These are phyloP conservation scores for Mycena albidolilacea DNA, from an alignment of 768 basidiomycete genomes.

Conservation along the genomic window DNA sequence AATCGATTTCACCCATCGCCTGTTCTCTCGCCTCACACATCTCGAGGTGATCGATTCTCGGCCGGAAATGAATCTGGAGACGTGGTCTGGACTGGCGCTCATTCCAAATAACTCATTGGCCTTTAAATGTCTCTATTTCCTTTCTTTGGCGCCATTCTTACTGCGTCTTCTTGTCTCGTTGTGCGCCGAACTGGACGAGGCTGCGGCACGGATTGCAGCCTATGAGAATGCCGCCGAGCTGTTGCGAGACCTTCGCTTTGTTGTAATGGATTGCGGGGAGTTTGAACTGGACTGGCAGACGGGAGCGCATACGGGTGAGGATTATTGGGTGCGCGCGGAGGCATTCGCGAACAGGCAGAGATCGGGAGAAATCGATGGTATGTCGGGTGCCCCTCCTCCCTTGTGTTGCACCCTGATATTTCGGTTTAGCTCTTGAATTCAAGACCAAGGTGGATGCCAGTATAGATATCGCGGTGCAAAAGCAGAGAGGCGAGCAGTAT, in stretches of 20 bases:
- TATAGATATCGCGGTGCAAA: no score
- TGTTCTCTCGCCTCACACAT: conserved; percentile 8
- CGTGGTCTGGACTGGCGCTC: background rate
- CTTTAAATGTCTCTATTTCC: background rate
- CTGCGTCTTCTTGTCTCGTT: background rate
- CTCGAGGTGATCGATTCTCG: conserved; percentile 6
- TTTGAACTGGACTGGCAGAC: conserved; percentile 9
- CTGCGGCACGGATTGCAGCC: background rate
- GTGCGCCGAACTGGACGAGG: background rate
- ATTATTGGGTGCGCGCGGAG: conserved; percentile 1
- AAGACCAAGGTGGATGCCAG: no score
- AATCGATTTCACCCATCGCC: background rate
- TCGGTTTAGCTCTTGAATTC: no score
- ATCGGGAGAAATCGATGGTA: background rate
- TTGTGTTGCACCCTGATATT: no score
- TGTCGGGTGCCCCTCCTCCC: background rate
- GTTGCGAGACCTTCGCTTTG: background rate
- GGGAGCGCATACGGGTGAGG: no score
- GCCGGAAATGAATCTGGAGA: background rate
- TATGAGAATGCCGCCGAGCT: background rate
- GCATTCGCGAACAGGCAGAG: background rate
- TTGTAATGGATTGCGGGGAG: conserved; percentile 1
- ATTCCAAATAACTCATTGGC: conserved; percentile 8
- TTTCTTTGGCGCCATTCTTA: background rate
- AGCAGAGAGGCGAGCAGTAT: no score